Evolutionary conservation across 352 stramenopile genomes (phyloP), one percentile per base, ranked within the genome.

Genomic region (Elongisporangium prolatum): DNA sequence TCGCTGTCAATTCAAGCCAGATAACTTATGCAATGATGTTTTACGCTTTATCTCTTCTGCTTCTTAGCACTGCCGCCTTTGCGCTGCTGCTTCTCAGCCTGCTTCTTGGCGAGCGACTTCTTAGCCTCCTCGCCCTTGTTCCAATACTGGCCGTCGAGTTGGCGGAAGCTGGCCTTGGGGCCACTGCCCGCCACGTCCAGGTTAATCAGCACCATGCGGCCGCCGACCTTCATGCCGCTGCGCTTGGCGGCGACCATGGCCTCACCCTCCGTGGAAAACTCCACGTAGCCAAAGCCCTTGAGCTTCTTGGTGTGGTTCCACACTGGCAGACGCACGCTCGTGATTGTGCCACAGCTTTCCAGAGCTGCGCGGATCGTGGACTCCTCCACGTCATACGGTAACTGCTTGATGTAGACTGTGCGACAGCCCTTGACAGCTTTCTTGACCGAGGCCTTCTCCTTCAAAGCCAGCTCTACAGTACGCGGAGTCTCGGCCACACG

Each of bases 201-300:
- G 70, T 97, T 96, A 60, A 98, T 89, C 50, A 96, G 80, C 21
- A 97, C 86, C 62, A 95, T 93, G 38, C 95, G 82, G 44, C 90
- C 85, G 40, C 80, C 74, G 47, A 98, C 88, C 61, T 85, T 88
- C 82, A 93, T 93, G 54, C 87, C 87, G 61, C 81, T 92, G 58
- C 83, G 75, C 63, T 83, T 85, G 44, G 84, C 71, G 49, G 85
- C 85, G 49, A 74, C 67, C 21, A 88, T 60, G 6, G 87, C 85
- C 51, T 86, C 74, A n/a, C 88, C 75, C 59, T 94, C 85, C 17
- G 57, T 88, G n/a, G 75, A 74, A 56, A 95, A 96, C 70, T 94
- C 85, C 20, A 96, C 85, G 62, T 99, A 99, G 38, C 87, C 92
- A 80, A 99, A 98, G 52, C 97, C 97, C 76, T 99, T 99, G 16